Conservation (phyloP, 371 early-diverging fungal species). For the Syncephalastrum sp. region DNA sequence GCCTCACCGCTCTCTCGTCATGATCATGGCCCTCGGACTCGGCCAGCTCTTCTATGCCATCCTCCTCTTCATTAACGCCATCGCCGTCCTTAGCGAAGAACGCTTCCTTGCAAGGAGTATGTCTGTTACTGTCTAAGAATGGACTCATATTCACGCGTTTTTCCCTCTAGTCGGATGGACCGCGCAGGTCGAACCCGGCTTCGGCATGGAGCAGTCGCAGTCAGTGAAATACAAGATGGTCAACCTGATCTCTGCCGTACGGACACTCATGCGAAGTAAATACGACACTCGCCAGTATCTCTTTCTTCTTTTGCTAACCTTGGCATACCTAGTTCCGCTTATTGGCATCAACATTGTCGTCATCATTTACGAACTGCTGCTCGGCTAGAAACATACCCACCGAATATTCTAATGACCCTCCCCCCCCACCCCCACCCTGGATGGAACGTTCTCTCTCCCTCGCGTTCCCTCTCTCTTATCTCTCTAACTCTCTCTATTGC, state of each 20-base stretch:
- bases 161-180: constrained; percentile 59
- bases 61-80: constrained; percentile 85
- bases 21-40: constrained; percentile 59
- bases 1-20: constrained; percentile 1
- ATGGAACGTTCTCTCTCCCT: no score
- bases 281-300: constrained; percentile 1
- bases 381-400: constrained; percentile 57
- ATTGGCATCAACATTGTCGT: constrained; percentile 80
- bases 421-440: no score
- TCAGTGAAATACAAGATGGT: constrained; percentile 83
- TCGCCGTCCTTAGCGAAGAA: constrained; percentile 93
- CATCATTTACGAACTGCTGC: constrained; percentile 82
- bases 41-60: constrained; percentile 77
- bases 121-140: constrained; percentile 12
- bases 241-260: constrained; percentile 87
- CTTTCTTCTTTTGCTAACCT: neutral
- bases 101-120: constrained; percentile 93
- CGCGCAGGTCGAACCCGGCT: constrained; percentile 65
- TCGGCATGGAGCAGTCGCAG: constrained; percentile 61
- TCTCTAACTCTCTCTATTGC: neutral
- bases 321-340: constrained; percentile 69
- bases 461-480: neutral
- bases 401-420: no score
- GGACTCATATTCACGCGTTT: neutral
- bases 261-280: constrained; percentile 90